phyloP scores from a whole-genome alignment of 768 basidiomycete species.

The Mycena olivaceomarginata region DNA sequence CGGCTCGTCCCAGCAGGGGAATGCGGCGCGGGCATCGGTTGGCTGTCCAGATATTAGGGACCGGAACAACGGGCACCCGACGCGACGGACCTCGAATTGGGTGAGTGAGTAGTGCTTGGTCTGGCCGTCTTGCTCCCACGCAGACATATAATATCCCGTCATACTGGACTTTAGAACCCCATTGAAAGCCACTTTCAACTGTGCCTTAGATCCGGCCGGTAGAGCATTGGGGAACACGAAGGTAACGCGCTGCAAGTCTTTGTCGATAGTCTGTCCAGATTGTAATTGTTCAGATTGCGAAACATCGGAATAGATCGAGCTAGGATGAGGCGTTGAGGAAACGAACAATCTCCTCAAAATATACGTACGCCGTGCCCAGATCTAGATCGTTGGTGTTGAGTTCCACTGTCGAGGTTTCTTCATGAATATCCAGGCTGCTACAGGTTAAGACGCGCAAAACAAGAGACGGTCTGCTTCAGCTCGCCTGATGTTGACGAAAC shows the following conservation, averaged over 20 bases:
- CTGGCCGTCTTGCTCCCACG: constrained; percentile 78
- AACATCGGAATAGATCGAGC: constrained; percentile 73
- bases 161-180: constrained; percentile 81
- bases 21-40: constrained; percentile 88
- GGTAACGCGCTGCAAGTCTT: constrained; percentile 77
- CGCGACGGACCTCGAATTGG: constrained; percentile 83
- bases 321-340: constrained; percentile 38
- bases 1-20: constrained; percentile 97
- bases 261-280: constrained; percentile 72
- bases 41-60: constrained; percentile 67
- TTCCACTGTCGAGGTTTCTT: constrained; percentile 76
- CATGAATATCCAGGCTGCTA: constrained; percentile 77
- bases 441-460: constrained; percentile 14
- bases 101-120: constrained; percentile 86
- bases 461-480: constrained; percentile 44
- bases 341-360: neutral
- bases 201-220: constrained; percentile 82
- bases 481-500: constrained; percentile 83
- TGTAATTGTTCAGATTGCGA: constrained; percentile 68
- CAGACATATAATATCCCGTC: constrained; percentile 89
- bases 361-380: constrained; percentile 70
- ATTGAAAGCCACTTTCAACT: constrained; percentile 82
- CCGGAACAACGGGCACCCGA: neutral
- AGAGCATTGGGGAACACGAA: constrained; percentile 75
- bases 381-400: constrained; percentile 81